Conservation (phyloP, 1,139 yeast species). For the Scheffersomyces cryptocercus region DNA sequence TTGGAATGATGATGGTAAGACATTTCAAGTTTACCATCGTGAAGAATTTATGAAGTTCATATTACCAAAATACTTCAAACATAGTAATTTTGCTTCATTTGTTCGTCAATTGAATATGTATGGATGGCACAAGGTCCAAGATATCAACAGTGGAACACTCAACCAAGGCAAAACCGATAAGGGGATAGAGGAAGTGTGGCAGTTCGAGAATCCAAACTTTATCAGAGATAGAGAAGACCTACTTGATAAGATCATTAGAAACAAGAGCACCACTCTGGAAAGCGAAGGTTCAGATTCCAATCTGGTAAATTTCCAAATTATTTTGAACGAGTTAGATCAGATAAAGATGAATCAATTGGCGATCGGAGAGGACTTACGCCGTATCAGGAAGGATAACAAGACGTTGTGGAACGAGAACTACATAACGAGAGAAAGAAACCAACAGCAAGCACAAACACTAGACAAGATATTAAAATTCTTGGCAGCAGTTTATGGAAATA, state of each 20-base stretch:
- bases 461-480: constrained; percentile 85
- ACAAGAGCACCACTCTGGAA: constrained; percentile 30
- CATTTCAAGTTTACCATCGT: constrained; percentile 81
- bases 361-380: constrained; percentile 77
- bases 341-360: constrained; percentile 77
- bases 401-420: constrained; percentile 88
- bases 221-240: constrained; percentile 69
- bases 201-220: constrained; percentile 82
- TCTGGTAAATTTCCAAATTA: constrained; percentile 49
- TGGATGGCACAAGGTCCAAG: constrained; percentile 96
- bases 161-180: constrained; percentile 54
- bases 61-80: constrained; percentile 89
- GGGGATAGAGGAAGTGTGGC: constrained; percentile 57
- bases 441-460: constrained; percentile 81
- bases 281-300: constrained; percentile 8
- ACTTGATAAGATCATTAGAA: constrained; percentile 64
- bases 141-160: constrained; percentile 66
- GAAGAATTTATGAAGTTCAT: constrained; percentile 84
- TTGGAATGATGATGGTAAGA: constrained; percentile 85
- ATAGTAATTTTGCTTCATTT: constrained; percentile 78
- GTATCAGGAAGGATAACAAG: constrained; percentile 86
- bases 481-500: constrained; percentile 79
- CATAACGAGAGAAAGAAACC: constrained; percentile 79
- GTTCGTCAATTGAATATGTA: constrained; percentile 93
- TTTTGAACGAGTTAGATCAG: constrained; percentile 72